Conservation (phyloP, 768 basidiomycete genomes). For the Boletus huronensis region DNA sequence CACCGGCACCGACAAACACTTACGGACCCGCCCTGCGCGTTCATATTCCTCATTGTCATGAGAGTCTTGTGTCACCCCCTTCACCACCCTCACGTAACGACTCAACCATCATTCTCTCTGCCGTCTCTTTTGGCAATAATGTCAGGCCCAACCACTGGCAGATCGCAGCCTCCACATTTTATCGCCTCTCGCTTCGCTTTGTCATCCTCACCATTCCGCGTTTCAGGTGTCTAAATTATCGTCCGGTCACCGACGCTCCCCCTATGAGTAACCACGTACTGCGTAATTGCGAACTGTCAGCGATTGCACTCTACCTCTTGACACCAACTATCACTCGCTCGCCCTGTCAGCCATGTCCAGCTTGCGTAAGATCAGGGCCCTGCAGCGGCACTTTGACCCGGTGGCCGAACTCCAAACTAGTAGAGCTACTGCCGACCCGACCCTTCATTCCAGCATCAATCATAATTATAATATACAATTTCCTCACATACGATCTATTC, state of each 20-base stretch:
- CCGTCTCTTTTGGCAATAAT: neutral
- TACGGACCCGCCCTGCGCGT: neutral
- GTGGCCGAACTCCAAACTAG: too few relatives aligned
- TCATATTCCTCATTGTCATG: conserved; percentile 6
- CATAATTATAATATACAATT: too few relatives aligned
- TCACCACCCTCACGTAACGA: neutral
- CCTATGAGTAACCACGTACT: too few relatives aligned
- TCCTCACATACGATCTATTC: neutral
- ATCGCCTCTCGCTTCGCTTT: neutral
- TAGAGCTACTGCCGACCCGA: conserved; percentile 7
- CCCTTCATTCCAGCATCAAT: conserved; percentile 7
- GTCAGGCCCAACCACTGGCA: neutral
- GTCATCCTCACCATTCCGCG: neutral
- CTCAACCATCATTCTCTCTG: neutral
- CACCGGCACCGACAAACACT: conserved; percentile 4
- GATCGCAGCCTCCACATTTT: neutral
- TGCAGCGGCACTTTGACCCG: neutral
- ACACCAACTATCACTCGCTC: neutral
- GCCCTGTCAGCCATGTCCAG: neutral
- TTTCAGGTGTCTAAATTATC: neutral
- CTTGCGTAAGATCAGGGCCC: neutral
- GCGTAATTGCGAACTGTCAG: neutral
- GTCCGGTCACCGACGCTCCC: too few relatives aligned
- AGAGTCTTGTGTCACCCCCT: neutral
- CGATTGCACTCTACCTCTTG: neutral